A percentile compares a stretch with the other conserved stretches of the same genome.
These are phyloP conservation scores for Hippophae rhamnoides DNA, from an alignment of 306 rosid genomes.

Conservation along the genomic window DNA sequence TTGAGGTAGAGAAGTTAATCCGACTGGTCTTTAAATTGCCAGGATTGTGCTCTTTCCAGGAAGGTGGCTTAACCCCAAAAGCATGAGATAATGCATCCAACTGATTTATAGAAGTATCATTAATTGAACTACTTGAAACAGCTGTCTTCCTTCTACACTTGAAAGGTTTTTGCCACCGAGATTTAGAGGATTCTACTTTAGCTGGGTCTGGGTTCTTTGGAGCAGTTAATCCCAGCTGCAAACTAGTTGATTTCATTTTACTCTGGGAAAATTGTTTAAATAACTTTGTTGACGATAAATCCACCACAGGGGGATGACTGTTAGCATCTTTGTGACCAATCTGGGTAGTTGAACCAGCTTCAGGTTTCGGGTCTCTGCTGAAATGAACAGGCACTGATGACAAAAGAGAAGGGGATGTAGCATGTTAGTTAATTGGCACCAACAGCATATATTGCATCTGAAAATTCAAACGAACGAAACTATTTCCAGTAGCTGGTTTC, in stretches of 20 bases:
- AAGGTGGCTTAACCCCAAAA: conserved; percentile 29
- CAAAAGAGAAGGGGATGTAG: conserved; percentile 25
- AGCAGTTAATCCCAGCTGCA: conserved; percentile 24
- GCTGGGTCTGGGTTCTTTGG: conserved; percentile 27
- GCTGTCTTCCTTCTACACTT: conserved; percentile 34
- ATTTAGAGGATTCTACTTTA: conserved; percentile 33
- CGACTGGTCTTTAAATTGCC: conserved; percentile 16
- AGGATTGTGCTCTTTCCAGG: conserved; percentile 17
- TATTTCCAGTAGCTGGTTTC: conserved; percentile 23
- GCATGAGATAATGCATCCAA: conserved; percentile 25
- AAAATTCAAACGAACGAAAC: conserved; percentile 19
- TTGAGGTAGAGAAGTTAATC: conserved; percentile 12
- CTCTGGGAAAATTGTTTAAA: conserved; percentile 23
- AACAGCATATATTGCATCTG: conserved; percentile 18
- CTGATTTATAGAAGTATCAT: conserved; percentile 15
- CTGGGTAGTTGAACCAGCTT: conserved; percentile 28
- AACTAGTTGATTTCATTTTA: conserved; percentile 28
- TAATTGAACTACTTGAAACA: conserved; percentile 23
- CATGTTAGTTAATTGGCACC: conserved; percentile 13
- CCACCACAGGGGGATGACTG: conserved; percentile 20
- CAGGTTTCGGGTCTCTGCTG: conserved; percentile 13
- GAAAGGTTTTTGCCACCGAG: conserved; percentile 37
- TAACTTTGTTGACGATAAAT: conserved; percentile 17
- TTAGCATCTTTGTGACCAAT: conserved; percentile 9
- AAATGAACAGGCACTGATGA: conserved; percentile 18